These are phyloP conservation scores for Dalbergia cultrata DNA, from an alignment of 306 rosid species.

Conservation along the genomic window DNA sequence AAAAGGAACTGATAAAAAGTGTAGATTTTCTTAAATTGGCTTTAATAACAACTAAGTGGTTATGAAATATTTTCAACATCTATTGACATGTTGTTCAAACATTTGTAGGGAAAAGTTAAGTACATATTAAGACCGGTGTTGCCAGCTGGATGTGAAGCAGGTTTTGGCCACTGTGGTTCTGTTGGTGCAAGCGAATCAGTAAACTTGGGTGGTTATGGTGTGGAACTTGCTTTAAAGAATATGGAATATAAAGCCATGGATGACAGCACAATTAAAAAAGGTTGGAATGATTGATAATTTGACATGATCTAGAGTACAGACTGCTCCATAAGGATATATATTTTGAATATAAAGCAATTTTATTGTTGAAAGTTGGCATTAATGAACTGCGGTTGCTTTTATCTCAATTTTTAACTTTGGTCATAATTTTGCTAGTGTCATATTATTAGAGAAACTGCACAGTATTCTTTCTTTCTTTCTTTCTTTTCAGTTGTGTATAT, in stretches of 20 bases:
- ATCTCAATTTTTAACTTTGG: background rate
- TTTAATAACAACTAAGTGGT: background rate
- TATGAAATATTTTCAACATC: slow-evolving; percentile 6
- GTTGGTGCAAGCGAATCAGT: slow-evolving; percentile 79
- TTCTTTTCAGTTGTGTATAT: background rate
- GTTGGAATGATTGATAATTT: slow-evolving; percentile 53
- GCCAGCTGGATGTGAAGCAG: slow-evolving; percentile 84
- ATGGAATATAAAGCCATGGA: slow-evolving; percentile 99
- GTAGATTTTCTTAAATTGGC: slow-evolving; percentile 19
- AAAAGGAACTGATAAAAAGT: slow-evolving; percentile 5
- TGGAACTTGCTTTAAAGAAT: slow-evolving; percentile 96
- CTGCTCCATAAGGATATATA: slow-evolving; percentile 28
- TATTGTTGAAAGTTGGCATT: slow-evolving; percentile 35
- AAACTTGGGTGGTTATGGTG: slow-evolving; percentile 98
- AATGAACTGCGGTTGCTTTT: slow-evolving; percentile 27
- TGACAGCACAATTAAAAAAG: slow-evolving; percentile 86
- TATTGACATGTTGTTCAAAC: slow-evolving; percentile 43
- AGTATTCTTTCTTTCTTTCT: slow-evolving; percentile 14
- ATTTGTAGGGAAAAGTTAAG: slow-evolving; percentile 80
- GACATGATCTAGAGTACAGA: slow-evolving; percentile 18
- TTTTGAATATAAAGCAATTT: slow-evolving; percentile 41
- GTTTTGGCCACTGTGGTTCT: slow-evolving; percentile 74
- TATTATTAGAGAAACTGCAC: slow-evolving; percentile 22
- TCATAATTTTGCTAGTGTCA: background rate
- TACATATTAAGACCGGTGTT: slow-evolving; percentile 82